These are phyloP conservation scores for Lichtheimia corymbifera DNA, from an alignment of 371 early-diverging fungal species.

Conservation along the genomic window DNA sequence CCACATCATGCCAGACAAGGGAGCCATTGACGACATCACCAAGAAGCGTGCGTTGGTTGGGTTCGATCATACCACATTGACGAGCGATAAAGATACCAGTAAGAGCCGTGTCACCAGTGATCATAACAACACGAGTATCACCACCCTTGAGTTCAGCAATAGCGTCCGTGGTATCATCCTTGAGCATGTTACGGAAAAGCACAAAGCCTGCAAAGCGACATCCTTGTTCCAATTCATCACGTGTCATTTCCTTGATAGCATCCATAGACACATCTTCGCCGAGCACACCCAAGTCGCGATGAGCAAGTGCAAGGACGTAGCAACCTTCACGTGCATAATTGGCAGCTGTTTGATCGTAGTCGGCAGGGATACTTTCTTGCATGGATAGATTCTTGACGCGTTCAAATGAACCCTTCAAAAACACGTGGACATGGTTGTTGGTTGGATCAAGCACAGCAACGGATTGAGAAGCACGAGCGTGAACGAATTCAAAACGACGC, in stretches of 20 bases:
- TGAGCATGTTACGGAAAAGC: constrained; percentile 91
- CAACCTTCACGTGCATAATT: constrained; percentile 77
- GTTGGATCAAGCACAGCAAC: constrained; percentile 66
- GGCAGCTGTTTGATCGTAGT: constrained; percentile 61
- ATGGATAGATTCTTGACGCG: constrained; percentile 58
- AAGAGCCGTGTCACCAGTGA: constrained; percentile 90
- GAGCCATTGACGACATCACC: constrained; percentile 59
- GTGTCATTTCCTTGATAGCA: constrained; percentile 45
- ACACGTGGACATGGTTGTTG: constrained; percentile 61
- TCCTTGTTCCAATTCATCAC: constrained; percentile 71
- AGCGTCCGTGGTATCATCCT: constrained; percentile 74
- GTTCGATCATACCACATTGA: constrained; percentile 72
- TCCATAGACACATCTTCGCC: constrained; percentile 40
- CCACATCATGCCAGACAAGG: constrained; percentile 28
- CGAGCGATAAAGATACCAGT: constrained; percentile 88
- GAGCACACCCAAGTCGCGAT: constrained; percentile 52
- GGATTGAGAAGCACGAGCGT: constrained; percentile 84
- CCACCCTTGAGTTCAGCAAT: constrained; percentile 78
- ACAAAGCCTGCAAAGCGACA: constrained; percentile 72
- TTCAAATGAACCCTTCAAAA: constrained; percentile 84
- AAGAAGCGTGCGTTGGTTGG: constrained; percentile 47
- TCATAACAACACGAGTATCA: constrained; percentile 81
- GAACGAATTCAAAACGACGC: constrained; percentile 88
- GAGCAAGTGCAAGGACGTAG: constrained; percentile 79
- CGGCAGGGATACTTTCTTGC: constrained; percentile 55